phyloP scores from a whole-genome alignment of 331 rosid genomes.

The Spiraea crenata region DNA sequence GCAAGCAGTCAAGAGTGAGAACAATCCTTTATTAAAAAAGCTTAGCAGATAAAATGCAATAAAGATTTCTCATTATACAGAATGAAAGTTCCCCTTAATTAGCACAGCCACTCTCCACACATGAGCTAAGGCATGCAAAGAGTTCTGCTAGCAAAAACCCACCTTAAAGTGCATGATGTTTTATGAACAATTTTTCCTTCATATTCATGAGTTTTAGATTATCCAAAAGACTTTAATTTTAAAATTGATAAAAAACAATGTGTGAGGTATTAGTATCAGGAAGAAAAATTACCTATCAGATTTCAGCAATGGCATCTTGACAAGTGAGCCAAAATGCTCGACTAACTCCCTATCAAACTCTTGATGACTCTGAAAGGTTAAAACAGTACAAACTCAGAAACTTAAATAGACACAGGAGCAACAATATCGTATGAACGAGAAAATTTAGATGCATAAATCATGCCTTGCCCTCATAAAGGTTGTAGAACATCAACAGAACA shows the following conservation, averaged over 20 bases:
- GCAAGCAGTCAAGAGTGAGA: not conserved
- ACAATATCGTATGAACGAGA: not conserved
- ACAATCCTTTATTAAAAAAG: not conserved
- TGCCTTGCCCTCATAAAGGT: constrained; percentile 93
- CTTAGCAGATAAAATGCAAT: not conserved
- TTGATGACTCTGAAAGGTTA: constrained; percentile 60
- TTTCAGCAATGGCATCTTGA: constrained; percentile 86
- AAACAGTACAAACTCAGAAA: constrained; percentile 27
- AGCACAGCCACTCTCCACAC: not conserved
- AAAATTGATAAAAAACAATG: not conserved
- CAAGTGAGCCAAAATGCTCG: constrained; percentile 85
- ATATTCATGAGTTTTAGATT: not conserved
- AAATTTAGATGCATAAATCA: constrained; percentile 21
- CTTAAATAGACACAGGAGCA: constrained; percentile 19
- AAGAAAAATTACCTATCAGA: constrained; percentile 57
- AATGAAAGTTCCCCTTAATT: not conserved
- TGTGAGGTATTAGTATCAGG: not conserved
- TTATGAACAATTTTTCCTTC: not conserved
- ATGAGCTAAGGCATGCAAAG: not conserved
- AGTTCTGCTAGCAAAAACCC: not conserved
- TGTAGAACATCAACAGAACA: constrained; percentile 94
- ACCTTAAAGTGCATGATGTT: not conserved
- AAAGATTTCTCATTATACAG: not conserved
- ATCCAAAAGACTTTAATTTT: not conserved
- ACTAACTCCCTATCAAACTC: constrained; percentile 79